These are phyloP conservation scores for Fraxinus pennsylvanica DNA, from an alignment of 257 asterid species.

Conservation along the genomic window DNA sequence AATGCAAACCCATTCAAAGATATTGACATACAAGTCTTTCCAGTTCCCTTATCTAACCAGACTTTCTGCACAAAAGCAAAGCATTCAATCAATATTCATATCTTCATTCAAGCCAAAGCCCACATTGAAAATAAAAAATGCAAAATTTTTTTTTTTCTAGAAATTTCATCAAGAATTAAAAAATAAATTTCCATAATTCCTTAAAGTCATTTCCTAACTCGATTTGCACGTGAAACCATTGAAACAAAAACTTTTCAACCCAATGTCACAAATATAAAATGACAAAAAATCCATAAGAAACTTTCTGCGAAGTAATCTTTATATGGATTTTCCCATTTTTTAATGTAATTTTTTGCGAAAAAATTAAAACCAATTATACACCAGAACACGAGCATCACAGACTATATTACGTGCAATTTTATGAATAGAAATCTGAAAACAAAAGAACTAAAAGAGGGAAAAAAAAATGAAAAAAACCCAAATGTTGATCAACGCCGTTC, in stretches of 20 bases:
- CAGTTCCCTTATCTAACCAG: constrained; percentile 78
- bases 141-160: too few relatives aligned
- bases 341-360: neutral
- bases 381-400: neutral
- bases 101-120: neutral
- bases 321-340: neutral
- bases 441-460: neutral
- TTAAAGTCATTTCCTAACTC: neutral
- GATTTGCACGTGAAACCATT: neutral
- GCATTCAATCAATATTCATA: neutral
- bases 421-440: neutral
- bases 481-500: too few relatives aligned
- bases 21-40: constrained; percentile 66
- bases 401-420: neutral
- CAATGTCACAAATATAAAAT: neutral
- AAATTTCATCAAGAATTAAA: neutral
- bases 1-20: constrained; percentile 52
- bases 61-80: constrained; percentile 62
- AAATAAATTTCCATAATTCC: neutral
- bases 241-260: neutral
- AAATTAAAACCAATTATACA: neutral
- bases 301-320: neutral
- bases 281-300: neutral
- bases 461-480: neutral
- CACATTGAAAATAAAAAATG: neutral